These are phyloP conservation scores for Adansonia digitata DNA, from an alignment of 345 rosid species.

Conservation along the genomic window DNA sequence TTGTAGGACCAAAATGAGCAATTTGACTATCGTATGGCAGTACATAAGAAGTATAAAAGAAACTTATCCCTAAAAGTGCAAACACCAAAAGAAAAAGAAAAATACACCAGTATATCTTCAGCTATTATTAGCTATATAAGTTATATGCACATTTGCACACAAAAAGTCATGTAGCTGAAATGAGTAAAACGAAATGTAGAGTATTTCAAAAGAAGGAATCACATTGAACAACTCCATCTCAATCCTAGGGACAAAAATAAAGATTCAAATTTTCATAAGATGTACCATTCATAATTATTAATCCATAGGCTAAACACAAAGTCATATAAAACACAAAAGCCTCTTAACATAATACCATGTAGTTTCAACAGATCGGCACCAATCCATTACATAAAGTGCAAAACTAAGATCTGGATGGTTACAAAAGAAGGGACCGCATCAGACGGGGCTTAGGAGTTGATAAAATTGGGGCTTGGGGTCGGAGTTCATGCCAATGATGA, in stretches of 20 bases:
- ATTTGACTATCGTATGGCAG: background rate
- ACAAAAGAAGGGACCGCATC: slow-evolving; percentile 9
- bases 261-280: background rate
- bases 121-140: background rate
- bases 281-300: background rate
- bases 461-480: slow-evolving; percentile 85
- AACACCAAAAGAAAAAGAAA: background rate
- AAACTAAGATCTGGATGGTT: slow-evolving; percentile 18
- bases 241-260: background rate
- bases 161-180: background rate
- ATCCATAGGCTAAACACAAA: background rate
- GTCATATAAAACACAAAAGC: slow-evolving; percentile 3
- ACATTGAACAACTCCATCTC: background rate
- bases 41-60: background rate
- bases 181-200: background rate
- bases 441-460: slow-evolving; percentile 88
- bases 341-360: background rate
- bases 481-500: slow-evolving; percentile 90
- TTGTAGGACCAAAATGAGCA: background rate
- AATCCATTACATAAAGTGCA: slow-evolving; percentile 1
- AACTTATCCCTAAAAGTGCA: background rate
- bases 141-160: background rate
- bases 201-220: background rate
- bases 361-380: slow-evolving; percentile 36
- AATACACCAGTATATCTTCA: background rate